A percentile compares a stretch with the other conserved stretches of the same genome.
Evolutionary conservation across 2,329 filamentous ascomycete species (phyloP).

Genomic region (Curvularia lunata): DNA sequence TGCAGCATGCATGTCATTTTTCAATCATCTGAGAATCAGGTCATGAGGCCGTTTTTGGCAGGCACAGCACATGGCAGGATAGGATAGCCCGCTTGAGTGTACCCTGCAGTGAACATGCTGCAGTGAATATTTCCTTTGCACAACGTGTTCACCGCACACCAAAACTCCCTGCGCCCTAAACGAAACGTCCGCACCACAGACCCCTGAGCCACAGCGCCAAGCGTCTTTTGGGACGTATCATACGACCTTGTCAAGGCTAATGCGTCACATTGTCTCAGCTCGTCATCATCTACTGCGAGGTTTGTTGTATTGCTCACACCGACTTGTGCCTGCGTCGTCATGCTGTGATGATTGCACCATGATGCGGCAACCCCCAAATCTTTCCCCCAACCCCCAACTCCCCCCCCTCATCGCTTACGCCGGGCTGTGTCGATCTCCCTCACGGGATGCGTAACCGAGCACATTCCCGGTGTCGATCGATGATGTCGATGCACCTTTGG

Average conservation of each 20-base stretch:
- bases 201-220: not conserved
- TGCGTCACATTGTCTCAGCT: slow-evolving; percentile 3
- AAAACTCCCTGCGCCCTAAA: not conserved
- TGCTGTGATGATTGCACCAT: slow-evolving; percentile 1
- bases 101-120: not conserved
- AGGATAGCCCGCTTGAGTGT: not conserved
- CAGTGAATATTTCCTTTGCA: slow-evolving; percentile 1
- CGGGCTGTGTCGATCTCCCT: slow-evolving; percentile 6
- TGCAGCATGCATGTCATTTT: too few relatives aligned
- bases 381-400: too few relatives aligned
- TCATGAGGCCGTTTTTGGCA: not conserved
- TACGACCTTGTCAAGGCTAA: not conserved
- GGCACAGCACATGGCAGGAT: not conserved
- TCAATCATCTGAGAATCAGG: slow-evolving; percentile 1
- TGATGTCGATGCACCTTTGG: not conserved
- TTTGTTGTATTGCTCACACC: not conserved
- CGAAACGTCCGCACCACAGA: not conserved
- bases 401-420: slow-evolving; percentile 2
- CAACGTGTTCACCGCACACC: slow-evolving; percentile 2
- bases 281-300: not conserved
- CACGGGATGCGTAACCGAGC: not conserved
- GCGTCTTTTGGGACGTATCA: not conserved
- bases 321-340: slow-evolving; percentile 4
- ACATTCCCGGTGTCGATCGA: not conserved
- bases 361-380: not conserved